Evolutionary conservation across 495 filamentous ascomycete genomes (phyloP), one percentile per base, ranked within the genome.

Genomic region (Daldinia concentrica): DNA sequence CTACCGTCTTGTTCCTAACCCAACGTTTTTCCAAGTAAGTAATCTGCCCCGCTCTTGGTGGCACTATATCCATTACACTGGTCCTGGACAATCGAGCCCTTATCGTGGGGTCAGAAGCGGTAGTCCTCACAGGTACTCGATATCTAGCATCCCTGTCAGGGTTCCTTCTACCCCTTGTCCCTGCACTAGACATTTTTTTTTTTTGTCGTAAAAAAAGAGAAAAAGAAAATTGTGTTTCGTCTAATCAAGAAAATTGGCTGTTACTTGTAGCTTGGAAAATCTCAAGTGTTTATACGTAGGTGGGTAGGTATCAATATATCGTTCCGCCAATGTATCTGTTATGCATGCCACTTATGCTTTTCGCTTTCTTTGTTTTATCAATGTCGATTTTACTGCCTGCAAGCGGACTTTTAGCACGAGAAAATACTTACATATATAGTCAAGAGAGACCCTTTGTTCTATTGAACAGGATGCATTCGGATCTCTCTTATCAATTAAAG

Each of bases 321-420:
- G 3, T 14, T 36, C 3, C 34, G 11, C 12, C 12, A 29, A 29
- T 9, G 5, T 14, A 17, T 54, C 14, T 30, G 6, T 8, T 30
- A 27, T 15, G 12, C 15, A 58, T 59, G 30, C 36, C 30, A 5
- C 43, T 60, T 67, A 67, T 54, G 43, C 26, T 36, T 17, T 14
- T 0, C 4, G 7, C 24, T 5, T 51, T 36, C 55, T 68, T 57
- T 59, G 41, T 59, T 27, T 55, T 24, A n/a, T 3, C n/a, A 5
- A 29, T 6, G 22, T n/a, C 15, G 17, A 30, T 3, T 17, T 17
- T 54, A 0, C 9, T 50, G 14, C 50, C 61, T 50, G 61, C 55
- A 70, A 64, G 61, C 67, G 55, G 67, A 64, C 41, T 17, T 11
- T 30, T 54, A 5, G 22, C 4, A 4, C 27, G 50, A 14, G 22